phyloP scores from a whole-genome alignment of 23 red algal species.

The Gracilaria gracilis region DNA sequence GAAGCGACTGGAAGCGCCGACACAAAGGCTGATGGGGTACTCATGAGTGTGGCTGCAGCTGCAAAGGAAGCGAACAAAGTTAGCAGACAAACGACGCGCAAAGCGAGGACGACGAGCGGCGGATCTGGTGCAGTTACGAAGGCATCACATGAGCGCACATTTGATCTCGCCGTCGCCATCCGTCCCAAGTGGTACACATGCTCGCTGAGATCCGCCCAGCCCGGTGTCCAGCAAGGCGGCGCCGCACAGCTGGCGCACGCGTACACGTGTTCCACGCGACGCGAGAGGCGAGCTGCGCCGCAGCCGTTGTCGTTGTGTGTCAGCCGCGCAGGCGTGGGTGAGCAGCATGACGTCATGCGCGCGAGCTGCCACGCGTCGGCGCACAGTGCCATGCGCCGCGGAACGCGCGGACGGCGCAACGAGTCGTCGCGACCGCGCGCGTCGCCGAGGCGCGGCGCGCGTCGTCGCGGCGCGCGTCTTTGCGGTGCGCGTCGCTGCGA shows the following conservation, averaged over 20 bases:
- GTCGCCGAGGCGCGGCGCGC: not conserved
- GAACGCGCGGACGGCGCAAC: not conserved
- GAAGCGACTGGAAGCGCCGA: constrained; percentile 10
- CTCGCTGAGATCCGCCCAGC: not conserved
- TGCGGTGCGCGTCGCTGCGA: not conserved
- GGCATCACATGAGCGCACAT: not conserved
- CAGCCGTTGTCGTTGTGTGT: no score
- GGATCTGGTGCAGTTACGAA: not conserved
- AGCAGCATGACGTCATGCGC: not conserved
- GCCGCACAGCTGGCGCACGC: no score
- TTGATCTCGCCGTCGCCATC: constrained; percentile 49
- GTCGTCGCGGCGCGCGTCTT: not conserved
- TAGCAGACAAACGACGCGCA: no score
- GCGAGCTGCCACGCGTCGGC: no score
- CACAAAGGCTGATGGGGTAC: constrained; percentile 16
- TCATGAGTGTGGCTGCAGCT: constrained; percentile 4
- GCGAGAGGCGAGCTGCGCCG: not conserved
- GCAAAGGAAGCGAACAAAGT: no score
- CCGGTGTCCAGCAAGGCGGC: not conserved
- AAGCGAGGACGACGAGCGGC: no score
- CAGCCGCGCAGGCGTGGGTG: no score
- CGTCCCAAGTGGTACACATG: not conserved
- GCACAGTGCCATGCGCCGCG: not conserved
- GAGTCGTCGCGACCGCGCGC: constrained; percentile 24
- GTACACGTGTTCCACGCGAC: no score